phyloP scores from a whole-genome alignment of 208 protist genomes.

The Borovskyia barvae region DNA sequence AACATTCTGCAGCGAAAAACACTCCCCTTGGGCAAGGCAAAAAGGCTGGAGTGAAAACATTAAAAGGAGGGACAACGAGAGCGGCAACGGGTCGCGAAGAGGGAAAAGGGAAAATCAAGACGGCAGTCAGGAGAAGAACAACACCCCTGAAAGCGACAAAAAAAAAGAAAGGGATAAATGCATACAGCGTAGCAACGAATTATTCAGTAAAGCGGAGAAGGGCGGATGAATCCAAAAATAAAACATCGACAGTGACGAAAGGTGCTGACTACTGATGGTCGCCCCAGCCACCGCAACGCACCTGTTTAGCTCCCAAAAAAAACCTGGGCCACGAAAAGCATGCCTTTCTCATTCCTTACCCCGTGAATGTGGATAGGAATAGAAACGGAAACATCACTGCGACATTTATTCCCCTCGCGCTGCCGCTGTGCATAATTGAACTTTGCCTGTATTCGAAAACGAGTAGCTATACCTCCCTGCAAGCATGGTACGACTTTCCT shows the following conservation, averaged over 20 bases:
- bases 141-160: background rate
- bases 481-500: constrained; percentile 52
- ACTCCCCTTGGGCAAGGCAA: too few relatives aligned
- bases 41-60: too few relatives aligned
- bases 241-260: constrained; percentile 3
- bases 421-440: constrained; percentile 27
- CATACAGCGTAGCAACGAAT: background rate
- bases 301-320: too few relatives aligned
- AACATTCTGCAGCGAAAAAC: too few relatives aligned
- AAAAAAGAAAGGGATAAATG: constrained; percentile 17
- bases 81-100: too few relatives aligned
- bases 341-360: too few relatives aligned
- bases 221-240: constrained; percentile 2
- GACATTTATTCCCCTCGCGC: too few relatives aligned
- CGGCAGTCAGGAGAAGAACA: background rate
- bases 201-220: constrained; percentile 3
- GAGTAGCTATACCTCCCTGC: constrained; percentile 39
- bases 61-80: too few relatives aligned
- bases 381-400: background rate
- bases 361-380: too few relatives aligned
- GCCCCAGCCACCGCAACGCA: too few relatives aligned
- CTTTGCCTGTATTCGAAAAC: constrained; percentile 32
- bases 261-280: background rate
- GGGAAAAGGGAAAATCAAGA: constrained; percentile 5
- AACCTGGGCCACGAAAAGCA: too few relatives aligned